Evolutionary conservation across 2,329 filamentous ascomycete genomes (phyloP), one percentile per base, ranked within the genome.

Genomic region (Aureobasidium namibiae): DNA sequence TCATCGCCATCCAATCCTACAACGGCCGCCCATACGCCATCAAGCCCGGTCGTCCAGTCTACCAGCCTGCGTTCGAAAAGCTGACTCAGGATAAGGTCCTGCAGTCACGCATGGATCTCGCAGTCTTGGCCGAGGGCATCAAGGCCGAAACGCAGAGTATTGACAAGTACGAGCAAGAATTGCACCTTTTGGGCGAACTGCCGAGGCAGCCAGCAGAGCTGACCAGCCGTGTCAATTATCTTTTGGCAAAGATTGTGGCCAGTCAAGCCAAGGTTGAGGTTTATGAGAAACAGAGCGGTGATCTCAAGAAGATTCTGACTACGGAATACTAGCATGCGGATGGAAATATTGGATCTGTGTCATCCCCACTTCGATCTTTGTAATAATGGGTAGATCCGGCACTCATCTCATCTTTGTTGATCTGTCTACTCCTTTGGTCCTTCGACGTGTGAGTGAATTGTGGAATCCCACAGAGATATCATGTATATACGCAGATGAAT

Each of bases 11-110:
- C 54, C 81, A 82, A 26, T 84, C 84, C 4, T 76, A 80, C 52
- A 87, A 88, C 46, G 92, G 94, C 0, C 85, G 91, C 0, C 92
- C 94, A 0, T 83, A 86, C 60, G 79, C 78, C 33, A 88, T 97
- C 70, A 85, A 81, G 57, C 87, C 90, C 0, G 91, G 91, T 23
- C 90, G 89, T 68, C 92, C 92, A 0, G 87, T 97, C 26, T 95
- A 92, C 72, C 84, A 86, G 60, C 85, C 92, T 1, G 92, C 92
- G 0, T 97, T 97, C 75, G 80, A 81, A 61, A 78, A 82, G 38
- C 75, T 96, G 38, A 80, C 85, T 0, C 75, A 82, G 46, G 92
- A 96, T 69, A 78, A 80, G 7, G 89, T 90, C 0, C 78, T 96
- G 42, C 80, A 80, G 42, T 86, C 88, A 36, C 83, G 86, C 64